Percentiles rank a stretch among this genome's conserved stretches.
Evolutionary conservation across 202 grass and related monocot species (phyloP).

Genomic region (Saccharum hybrid): DNA sequence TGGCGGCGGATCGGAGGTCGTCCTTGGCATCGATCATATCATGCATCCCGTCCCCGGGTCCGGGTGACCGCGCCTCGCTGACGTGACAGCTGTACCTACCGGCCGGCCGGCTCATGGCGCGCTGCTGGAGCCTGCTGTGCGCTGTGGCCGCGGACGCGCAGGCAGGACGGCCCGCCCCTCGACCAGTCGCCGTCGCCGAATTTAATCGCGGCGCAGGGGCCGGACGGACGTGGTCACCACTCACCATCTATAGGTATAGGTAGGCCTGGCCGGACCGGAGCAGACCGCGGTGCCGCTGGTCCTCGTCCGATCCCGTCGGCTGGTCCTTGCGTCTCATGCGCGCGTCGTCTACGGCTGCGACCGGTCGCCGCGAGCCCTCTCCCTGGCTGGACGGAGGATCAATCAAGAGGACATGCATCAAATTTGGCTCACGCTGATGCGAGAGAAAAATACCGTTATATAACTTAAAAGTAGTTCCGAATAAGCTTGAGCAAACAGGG

Average conservation of each 20-base stretch:
- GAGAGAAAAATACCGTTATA: too few relatives aligned
- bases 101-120: background rate
- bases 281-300: background rate
- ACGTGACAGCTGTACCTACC: background rate
- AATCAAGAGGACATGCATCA: background rate
- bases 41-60: too few relatives aligned
- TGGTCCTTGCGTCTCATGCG: too few relatives aligned
- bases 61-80: background rate
- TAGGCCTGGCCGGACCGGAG: too few relatives aligned
- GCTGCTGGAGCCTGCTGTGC: background rate
- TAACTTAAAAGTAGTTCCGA: too few relatives aligned
- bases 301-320: background rate
- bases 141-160: too few relatives aligned
- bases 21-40: too few relatives aligned
- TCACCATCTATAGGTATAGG: background rate
- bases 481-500: too few relatives aligned
- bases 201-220: background rate
- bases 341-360: too few relatives aligned
- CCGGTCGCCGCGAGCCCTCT: too few relatives aligned
- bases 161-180: background rate
- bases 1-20: background rate
- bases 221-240: background rate
- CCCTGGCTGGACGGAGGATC: too few relatives aligned
- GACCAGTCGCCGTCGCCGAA: slow-evolving; percentile 2
- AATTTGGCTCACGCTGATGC: too few relatives aligned